These are phyloP conservation scores for Trichoderma gamsii DNA, from an alignment of 495 filamentous ascomycete species.

Conservation along the genomic window DNA sequence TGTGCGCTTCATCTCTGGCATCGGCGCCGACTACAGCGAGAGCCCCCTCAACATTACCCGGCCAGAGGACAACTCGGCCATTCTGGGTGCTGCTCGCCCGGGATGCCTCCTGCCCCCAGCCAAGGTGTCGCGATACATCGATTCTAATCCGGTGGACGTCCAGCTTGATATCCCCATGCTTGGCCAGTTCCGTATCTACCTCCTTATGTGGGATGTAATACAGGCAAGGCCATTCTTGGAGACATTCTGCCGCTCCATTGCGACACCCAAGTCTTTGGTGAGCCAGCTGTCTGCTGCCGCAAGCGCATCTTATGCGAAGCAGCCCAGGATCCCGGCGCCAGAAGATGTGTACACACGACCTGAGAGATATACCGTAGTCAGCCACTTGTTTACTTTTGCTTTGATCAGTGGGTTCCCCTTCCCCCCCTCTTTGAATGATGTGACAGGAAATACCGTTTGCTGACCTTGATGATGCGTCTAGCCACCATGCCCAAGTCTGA, in stretches of 20 bases:
- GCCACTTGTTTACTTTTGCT: conserved; percentile 53
- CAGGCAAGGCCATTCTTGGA: conserved; percentile 48
- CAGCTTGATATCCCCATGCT: conserved; percentile 67
- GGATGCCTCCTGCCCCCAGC: conserved; percentile 58
- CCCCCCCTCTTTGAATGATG: not conserved
- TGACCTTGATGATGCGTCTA: conserved; percentile 22
- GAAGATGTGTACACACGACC: conserved; percentile 55
- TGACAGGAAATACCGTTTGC: not conserved
- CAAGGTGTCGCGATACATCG: conserved; percentile 60
- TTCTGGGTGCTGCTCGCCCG: conserved; percentile 44
- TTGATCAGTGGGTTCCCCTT: conserved; percentile 40
- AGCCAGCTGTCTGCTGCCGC: conserved; percentile 43
- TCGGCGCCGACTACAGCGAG: conserved; percentile 56
- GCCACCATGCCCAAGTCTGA: conserved; percentile 50
- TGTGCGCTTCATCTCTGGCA: conserved; percentile 60
- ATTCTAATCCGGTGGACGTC: conserved; percentile 64
- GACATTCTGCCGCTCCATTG: conserved; percentile 42
- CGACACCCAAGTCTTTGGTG: conserved; percentile 39
- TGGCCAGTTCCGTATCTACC: conserved; percentile 62
- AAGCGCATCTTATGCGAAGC: conserved; percentile 46
- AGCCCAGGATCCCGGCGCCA: conserved; percentile 41
- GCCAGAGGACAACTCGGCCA: conserved; percentile 27
- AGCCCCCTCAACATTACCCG: conserved; percentile 50
- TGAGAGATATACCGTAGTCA: conserved; percentile 55
- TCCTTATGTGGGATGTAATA: conserved; percentile 53